Evolutionary conservation across 2,329 filamentous ascomycete species (phyloP).

Genomic region (Periconia sp.): DNA sequence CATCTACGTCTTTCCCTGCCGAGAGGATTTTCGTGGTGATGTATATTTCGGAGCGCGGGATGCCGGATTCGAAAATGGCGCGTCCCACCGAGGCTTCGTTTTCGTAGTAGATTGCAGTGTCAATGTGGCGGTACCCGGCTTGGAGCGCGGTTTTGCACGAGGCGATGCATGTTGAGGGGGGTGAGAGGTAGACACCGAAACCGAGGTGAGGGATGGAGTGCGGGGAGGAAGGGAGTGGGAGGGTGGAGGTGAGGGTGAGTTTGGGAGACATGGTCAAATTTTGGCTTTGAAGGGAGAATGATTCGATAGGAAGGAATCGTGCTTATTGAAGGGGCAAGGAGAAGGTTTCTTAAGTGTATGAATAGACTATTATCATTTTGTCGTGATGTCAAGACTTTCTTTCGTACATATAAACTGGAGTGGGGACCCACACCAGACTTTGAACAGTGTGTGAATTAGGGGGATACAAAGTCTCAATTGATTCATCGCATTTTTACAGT

Average conservation of each 20-base stretch:
- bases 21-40: slow-evolving; percentile 70
- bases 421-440: no score
- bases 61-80: slow-evolving; percentile 64
- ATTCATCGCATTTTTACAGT: not conserved
- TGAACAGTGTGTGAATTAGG: no score
- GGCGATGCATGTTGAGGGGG: slow-evolving; percentile 55
- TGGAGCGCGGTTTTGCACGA: slow-evolving; percentile 66
- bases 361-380: slow-evolving; percentile 14
- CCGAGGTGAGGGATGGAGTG: slow-evolving; percentile 66
- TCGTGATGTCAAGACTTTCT: slow-evolving; percentile 14
- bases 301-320: not conserved
- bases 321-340: not conserved
- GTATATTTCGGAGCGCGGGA: slow-evolving; percentile 64
- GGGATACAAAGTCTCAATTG: not conserved
- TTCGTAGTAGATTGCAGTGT: slow-evolving; percentile 73
- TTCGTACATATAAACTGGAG: no score
- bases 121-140: slow-evolving; percentile 71
- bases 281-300: no score
- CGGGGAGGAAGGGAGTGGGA: slow-evolving; percentile 54
- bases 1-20: slow-evolving; percentile 56
- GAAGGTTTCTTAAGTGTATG: not conserved
- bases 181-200: slow-evolving; percentile 70
- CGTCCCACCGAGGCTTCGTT: slow-evolving; percentile 74
- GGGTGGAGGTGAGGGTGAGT: slow-evolving; percentile 50
- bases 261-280: slow-evolving; percentile 17